Evolutionary conservation across 208 protist genomes (phyloP), one percentile per base, ranked within the genome.

Genomic region (Trypanosomatidae sp.): DNA sequence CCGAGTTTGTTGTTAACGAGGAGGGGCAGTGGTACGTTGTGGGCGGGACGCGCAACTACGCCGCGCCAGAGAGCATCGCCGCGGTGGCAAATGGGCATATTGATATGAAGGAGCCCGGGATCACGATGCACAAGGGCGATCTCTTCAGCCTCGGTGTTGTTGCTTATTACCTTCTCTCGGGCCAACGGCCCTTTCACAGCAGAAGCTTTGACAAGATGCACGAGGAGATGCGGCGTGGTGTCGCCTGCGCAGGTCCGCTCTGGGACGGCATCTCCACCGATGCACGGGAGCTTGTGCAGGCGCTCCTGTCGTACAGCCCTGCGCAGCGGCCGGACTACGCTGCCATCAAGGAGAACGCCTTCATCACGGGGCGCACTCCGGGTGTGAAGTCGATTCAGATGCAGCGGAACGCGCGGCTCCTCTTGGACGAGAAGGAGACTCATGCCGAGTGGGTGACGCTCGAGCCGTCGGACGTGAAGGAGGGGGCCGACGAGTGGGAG

Each of bases 121-220:
- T 69, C 7, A 83, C 80, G 58, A 85, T 96, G 83, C 84, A 89
- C 66, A 75, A 79, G 49, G 81, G 79, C 25, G 91, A 96, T 62
- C 71, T 94, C 55, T 96, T 89, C 71, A 92, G 85, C 75, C 87
- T 96, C 58, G 91, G 89, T 62, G 82, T 94, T 25, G 85, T 91
- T 4, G 87, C 84, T 9, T 91, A 91, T 76, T 71, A 76, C 41
- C 62, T 96, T 28, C 81, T 96, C 43, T 75, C 80, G 49, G 77
- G 76, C n/a, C 73, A 80, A 19, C 55, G 66, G 4, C 87, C 87
- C 4, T 73, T 92, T 9, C 78, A 62, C 1, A 74, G 62, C 13
- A 70, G 60, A n/a, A 62, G 59, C 13, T 92, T 88, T 52, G 62
- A 66, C n/a, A 66, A 75, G 53, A 73, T 87, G 64, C 78, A 80